Base-by-base conservation (phyloP, 768 basidiomycete species). In the Sarcodon aspratus region DNA sequence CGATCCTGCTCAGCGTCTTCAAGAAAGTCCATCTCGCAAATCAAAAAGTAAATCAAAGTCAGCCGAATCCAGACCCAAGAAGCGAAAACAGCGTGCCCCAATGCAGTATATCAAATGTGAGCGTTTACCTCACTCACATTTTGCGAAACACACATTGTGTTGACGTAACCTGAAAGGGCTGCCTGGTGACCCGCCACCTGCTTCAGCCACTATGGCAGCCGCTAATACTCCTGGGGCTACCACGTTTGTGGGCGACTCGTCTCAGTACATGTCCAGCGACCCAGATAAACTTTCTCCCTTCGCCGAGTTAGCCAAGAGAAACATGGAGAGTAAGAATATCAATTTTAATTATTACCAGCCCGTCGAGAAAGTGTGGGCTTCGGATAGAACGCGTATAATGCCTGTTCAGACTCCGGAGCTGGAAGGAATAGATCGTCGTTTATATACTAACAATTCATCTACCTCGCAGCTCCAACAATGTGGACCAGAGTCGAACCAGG, bases 21-120 rank as follows among this genome's bases (percentile, higher is more conserved):
- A 1, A 49, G 44, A 21, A 53, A 53, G 45, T 51, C 48, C 36
- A 49, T 50, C 18, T 45, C 52, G 3, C 52, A 52, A 12, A 38
- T 38, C 11, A 55, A 54, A 46, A 54, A 50, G 45, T 54, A n/a
- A 27, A 27, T 27, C 21, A 3, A 27, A 27, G 21, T 27, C 21
- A 27, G 5, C 21, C 21, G 21, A 27, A 27, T 27, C 21, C 21
- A 44, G 48, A 13, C 42, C 36, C 5, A 47, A 54, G n/a, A 51
- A 54, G 34, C 50, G 45, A 13, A 45, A 27, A 27, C 21, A 27
- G 21, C 21, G 21, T 27, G 21, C 21, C 21, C 21, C 21, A 27
- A 5, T 5, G 5, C 21, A 27, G 21, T 27, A 27, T 27, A 27
- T 27, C 21, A 27, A 27, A 27, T 27, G 21, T 27, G 21, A 27